Evolutionary conservation across 1,284 basidiomycete genomes (phyloP), one percentile per base, ranked within the genome.

Genomic region (Puccinia hordei): DNA sequence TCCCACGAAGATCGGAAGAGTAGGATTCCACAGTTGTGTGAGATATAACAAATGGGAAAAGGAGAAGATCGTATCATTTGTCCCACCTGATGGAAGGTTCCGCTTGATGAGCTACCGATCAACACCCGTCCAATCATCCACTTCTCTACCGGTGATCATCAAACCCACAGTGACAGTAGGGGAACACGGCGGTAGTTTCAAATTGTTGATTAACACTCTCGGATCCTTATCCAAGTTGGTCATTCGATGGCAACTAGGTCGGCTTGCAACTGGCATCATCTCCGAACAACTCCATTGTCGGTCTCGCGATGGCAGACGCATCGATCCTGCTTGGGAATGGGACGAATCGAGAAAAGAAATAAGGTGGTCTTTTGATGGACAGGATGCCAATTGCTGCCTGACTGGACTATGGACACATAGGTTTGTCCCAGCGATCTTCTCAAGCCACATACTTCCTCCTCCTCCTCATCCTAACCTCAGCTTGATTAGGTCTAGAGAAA

Each of bases 71-170:
- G 88, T 98, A 74, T 95, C 93, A 0, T 98, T 98, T 85, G 91
- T 98, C 61, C 95, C 95, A 2, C 95, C 95, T 1, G 95, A 98
- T 84, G 95, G 95, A 13, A 90, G 90, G 82, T 98, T 98, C 86
- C 90, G 90, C 55, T 88, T 98, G 38, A 90, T 92, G 85, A 92
- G 94, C 83, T 98, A 97, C 85, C 91, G 92, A 72, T 24, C 46
- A 2, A 72, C 69, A 9, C 69, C 46, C 10, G n/a, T 10, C 41
- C 4, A 19, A 24, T 8, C 69, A 5, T n/a, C n/a, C n/a, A 53
- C 8, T 12, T 53, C 51, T 1, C 46, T 55, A 13, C 69, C 69
- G 13, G 69, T 72, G 4, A 53, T 19, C 17, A 38, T 72, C 46
- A 51, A 38, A 33, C 69, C 69, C 4, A 72, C 69, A 1, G 38